Conservation (phyloP, 1,284 basidiomycete species). For the Irpex sp. region DNA sequence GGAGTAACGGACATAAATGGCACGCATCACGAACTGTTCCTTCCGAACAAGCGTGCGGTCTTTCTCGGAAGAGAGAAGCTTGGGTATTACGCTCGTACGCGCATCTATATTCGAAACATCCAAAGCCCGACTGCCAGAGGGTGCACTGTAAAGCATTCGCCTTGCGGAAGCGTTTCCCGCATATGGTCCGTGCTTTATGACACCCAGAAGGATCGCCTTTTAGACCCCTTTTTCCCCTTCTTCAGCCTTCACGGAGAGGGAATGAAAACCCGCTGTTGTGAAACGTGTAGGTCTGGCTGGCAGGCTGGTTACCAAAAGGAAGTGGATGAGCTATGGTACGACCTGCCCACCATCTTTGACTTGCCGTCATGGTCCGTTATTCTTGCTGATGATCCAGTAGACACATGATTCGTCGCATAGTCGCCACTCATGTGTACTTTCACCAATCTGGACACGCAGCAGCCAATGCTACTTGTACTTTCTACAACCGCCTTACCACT, state of each 20-base stretch:
- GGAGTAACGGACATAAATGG: background rate
- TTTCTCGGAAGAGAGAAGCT: background rate
- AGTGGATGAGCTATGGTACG: background rate
- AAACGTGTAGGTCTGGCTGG: background rate
- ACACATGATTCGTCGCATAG: too few species aligned
- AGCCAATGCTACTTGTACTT: too few species aligned
- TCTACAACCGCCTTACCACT: too few species aligned
- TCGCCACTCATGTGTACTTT: too few species aligned
- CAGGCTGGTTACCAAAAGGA: background rate
- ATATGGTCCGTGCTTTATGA: background rate
- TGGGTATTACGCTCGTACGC: background rate
- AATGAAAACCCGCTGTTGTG: background rate
- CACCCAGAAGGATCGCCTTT: background rate
- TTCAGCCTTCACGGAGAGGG: background rate
- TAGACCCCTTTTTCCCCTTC: background rate
- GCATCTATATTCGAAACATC: background rate
- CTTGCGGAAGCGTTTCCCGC: background rate
- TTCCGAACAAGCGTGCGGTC: background rate
- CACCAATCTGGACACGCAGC: too few species aligned
- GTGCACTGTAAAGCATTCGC: background rate
- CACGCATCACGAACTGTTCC: background rate
- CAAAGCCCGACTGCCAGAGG: background rate
- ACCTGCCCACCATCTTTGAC: background rate
- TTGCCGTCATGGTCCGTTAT: background rate
- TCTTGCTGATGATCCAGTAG: too few species aligned